Evolutionary conservation across 768 basidiomycete species (phyloP), one percentile per base, ranked within the genome.

Genomic region (Mycena olivaceomarginata): DNA sequence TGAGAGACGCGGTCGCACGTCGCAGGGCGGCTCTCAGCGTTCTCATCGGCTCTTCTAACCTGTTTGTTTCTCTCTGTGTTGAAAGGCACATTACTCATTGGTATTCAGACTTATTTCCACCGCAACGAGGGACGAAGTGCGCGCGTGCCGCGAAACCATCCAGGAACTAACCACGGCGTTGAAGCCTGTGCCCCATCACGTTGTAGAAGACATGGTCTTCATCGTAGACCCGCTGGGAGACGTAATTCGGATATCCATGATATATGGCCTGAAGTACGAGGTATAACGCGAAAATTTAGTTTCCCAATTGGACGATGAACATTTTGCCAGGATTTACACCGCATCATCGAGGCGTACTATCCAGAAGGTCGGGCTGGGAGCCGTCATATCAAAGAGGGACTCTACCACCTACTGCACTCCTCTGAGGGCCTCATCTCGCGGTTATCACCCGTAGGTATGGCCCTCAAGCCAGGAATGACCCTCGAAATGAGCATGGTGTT

Each of bases 401-500:
- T 43, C 8, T 70, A 70, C 31, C 57, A 46, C 13, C 43, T 63
- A 4, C 46, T 62, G 31, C 20, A 51, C n/a, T 71, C 60, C 5
- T 12, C 46, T 5, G 37, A 71, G 8, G 60, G 70, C 16, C 18
- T 6, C 46, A 5, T 51, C 39, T 51, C 13, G 12, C 37, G 11
- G 31, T 22, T 25, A 1, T 37, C 18, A 16, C 43, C 57, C n/a
- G 37, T 43, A 40, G 8, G 12, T 7, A 12, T 51, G n/a, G n/a
- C 15, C 5, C 70, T 71, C 16, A 3, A 37, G 8, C 10, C 70
- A 2, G 70, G 70, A n/a, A 63, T 62, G 59, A 71, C 70, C 12
- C 70, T 71, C 46, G 60, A 71, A 40, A 71, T 71, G 70, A 71
- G 70, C 37, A 71, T 70, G 45, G 37, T 71, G 4, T 51, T 71